A percentile compares a stretch with the other conserved stretches of the same genome.
Evolutionary conservation across 2,329 filamentous ascomycete genomes (phyloP).

Genomic region (Verticillium alfalfae): DNA sequence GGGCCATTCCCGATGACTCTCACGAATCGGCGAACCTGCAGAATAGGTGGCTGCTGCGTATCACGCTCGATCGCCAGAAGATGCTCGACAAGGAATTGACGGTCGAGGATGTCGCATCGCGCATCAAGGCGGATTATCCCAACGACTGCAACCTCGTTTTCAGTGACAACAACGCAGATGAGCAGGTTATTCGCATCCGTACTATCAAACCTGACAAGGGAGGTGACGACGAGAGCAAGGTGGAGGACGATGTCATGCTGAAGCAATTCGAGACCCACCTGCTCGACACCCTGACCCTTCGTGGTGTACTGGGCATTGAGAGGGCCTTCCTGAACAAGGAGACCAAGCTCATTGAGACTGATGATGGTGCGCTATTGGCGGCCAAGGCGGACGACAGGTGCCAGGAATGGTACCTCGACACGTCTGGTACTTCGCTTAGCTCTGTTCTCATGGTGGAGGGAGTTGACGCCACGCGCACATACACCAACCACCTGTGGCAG

Average conservation of each 20-base stretch:
- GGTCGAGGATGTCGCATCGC: slow-evolving; percentile 83
- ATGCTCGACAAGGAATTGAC: slow-evolving; percentile 90
- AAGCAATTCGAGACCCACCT: slow-evolving; percentile 90
- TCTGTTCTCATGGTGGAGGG: slow-evolving; percentile 82
- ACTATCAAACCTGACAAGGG: slow-evolving; percentile 66
- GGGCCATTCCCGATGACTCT: slow-evolving; percentile 80
- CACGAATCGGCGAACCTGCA: slow-evolving; percentile 62
- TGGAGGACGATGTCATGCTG: slow-evolving; percentile 86
- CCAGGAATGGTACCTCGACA: slow-evolving; percentile 94
- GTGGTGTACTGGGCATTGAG: slow-evolving; percentile 83
- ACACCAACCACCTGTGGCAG: slow-evolving; percentile 94
- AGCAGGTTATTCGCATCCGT: slow-evolving; percentile 89
- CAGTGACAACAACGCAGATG: slow-evolving; percentile 95
- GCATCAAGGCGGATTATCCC: slow-evolving; percentile 84
- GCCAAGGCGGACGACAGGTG: slow-evolving; percentile 70
- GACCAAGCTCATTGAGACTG: slow-evolving; percentile 57
- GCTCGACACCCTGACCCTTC: slow-evolving; percentile 83
- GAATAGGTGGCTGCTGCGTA: slow-evolving; percentile 91
- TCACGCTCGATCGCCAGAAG: slow-evolving; percentile 88
- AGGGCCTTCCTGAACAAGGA: slow-evolving; percentile 90
- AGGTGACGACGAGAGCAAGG: slow-evolving; percentile 58
- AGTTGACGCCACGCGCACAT: slow-evolving; percentile 79
- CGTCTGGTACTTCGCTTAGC: slow-evolving; percentile 80
- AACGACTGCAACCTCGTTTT: slow-evolving; percentile 87
- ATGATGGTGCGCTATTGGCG: slow-evolving; percentile 68